Evolutionary conservation across 345 rosid genomes (phyloP), one percentile per base, ranked within the genome.

Genomic region (Excoecaria cochinchinensis): DNA sequence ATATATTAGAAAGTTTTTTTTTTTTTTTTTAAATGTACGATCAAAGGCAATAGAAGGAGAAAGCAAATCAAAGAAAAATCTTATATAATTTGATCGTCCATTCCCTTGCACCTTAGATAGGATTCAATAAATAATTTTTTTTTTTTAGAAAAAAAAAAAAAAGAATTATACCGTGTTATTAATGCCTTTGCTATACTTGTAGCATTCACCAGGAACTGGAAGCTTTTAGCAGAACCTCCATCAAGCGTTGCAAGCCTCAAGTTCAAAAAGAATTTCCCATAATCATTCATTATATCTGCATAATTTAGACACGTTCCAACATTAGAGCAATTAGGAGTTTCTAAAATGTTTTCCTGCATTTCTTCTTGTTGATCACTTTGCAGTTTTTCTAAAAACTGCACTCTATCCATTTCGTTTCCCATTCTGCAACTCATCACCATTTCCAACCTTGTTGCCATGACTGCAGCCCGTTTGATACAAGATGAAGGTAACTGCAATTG

Each of bases 401-500:
- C 60, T 79, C 48, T 46, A 55, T 16, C 69, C 56, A 3, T 71
- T 63, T 72, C 78, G 47, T 71, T 78, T 72, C 74, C 67, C 66
- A 73, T 74, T 83, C 93, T 85, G 64, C 69, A 64, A 50, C 85
- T 78, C 74, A 90, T 83, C 48, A 79, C 87, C 19, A 79, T 78
- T 85, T 92, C 99, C 75, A 95, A 79, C 70, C 77, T 90, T 72
- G 89, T 80, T 64, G 97, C 91, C 95, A 95, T 91, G 52, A 79
- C 22, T 50, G 81, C 73, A 22, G 95, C 97, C 71, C 87, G 86
- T 71, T 72, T 77, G 71, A 92, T 83, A 77, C 99, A 95, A 12
- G 86, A 85, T n/a, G 78, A 70, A 73, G 99, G 99, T 75, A 95
- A 78, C 97, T 94, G 86, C 85, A 56, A 40, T 38, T 13, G 50